These are phyloP conservation scores for Arxiozyma slooffiae DNA, from an alignment of 1,139 yeast species.

Conservation along the genomic window DNA sequence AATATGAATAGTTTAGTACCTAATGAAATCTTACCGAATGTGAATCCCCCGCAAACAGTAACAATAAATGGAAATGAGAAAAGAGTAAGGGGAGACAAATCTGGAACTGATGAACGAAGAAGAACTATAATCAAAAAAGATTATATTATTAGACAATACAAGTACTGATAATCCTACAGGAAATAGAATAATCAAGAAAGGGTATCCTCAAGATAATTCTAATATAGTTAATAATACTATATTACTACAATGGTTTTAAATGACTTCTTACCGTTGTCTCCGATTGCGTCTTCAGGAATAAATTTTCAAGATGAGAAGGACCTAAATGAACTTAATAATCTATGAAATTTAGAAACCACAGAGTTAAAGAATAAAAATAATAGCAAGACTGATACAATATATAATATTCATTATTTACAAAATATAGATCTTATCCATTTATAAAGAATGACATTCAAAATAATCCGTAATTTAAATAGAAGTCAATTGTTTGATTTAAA, in stretches of 20 bases:
- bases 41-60: not conserved
- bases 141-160: not conserved
- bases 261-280: constrained; percentile 25
- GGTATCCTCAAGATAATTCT: not conserved
- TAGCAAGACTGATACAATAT: not conserved
- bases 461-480: constrained; percentile 59
- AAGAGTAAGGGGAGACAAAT: not conserved
- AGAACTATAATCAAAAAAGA: not conserved
- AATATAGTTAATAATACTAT: not conserved
- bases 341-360: not conserved
- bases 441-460: constrained; percentile 42
- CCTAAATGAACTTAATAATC: not conserved
- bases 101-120: not conserved
- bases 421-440: constrained; percentile 5
- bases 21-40: not conserved
- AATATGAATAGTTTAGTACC: not conserved
- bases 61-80: not conserved
- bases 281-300: constrained; percentile 23
- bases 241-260: constrained; percentile 8
- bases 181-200: not conserved
- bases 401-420: not conserved
- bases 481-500: constrained; percentile 60
- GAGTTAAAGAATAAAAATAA: not conserved
- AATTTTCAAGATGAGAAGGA: constrained; percentile 8
- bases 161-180: not conserved